A percentile compares a stretch with the other conserved stretches of the same genome.
These are phyloP conservation scores for Mesotaenium endlicherianum DNA, from an alignment of 139 green algal genomes.

Conservation along the genomic window DNA sequence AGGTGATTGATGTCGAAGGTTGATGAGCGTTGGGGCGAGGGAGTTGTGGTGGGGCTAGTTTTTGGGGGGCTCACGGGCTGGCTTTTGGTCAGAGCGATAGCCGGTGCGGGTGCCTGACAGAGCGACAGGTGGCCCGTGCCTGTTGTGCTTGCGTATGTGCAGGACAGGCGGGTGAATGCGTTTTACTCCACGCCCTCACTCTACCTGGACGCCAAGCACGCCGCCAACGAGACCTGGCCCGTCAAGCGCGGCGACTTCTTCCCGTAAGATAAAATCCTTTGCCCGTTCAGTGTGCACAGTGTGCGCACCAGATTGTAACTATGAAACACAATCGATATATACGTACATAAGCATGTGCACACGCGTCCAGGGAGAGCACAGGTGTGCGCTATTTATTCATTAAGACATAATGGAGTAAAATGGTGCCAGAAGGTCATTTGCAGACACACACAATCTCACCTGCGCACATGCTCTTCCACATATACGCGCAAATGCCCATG, in stretches of 20 bases:
- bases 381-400: not conserved
- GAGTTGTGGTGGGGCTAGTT: too few relatives aligned
- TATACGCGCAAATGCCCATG: not conserved
- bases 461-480: not conserved
- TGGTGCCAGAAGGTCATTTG: not conserved
- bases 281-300: too few relatives aligned
- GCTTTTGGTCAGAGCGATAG: too few relatives aligned
- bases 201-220: constrained; percentile 75
- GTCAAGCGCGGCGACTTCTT: constrained; percentile 87
- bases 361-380: too few relatives aligned
- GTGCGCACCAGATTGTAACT: too few relatives aligned
- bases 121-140: not conserved
- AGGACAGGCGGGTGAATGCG: constrained; percentile 73
- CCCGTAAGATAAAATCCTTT: constrained; percentile 51
- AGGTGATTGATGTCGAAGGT: too few relatives aligned
- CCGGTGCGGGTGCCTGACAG: too few relatives aligned
- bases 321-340: too few relatives aligned
- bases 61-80: too few relatives aligned
- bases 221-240: constrained; percentile 53
- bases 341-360: too few relatives aligned
- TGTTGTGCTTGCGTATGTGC: not conserved
- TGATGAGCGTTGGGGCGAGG: too few relatives aligned
- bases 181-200: constrained; percentile 80
- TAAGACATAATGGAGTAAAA: not conserved
- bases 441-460: not conserved